These are phyloP conservation scores for Phytopythium helicoides DNA, from an alignment of 352 stramenopile genomes.

Conservation along the genomic window DNA sequence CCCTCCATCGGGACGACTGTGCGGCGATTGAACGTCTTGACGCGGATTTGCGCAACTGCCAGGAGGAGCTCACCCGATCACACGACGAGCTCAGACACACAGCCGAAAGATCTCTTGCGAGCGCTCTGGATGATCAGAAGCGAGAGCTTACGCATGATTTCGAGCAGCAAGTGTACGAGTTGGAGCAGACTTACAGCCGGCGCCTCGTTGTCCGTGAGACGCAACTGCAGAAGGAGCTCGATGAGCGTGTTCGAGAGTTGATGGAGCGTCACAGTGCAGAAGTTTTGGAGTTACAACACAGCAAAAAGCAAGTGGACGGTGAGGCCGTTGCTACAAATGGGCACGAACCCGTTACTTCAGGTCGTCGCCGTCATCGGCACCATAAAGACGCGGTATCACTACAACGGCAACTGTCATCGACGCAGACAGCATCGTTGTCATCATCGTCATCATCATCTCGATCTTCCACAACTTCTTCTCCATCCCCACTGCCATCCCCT, in stretches of 20 bases:
- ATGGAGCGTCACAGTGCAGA: constrained; percentile 42
- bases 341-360: neutral
- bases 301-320: neutral
- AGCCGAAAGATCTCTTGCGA: constrained; percentile 9
- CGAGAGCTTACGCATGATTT: constrained; percentile 12
- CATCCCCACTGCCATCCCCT: constrained; percentile 1
- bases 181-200: constrained; percentile 31
- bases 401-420: constrained; percentile 2
- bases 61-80: constrained; percentile 11
- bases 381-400: neutral
- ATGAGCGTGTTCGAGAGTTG: constrained; percentile 27
- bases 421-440: constrained; percentile 15
- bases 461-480: constrained; percentile 6
- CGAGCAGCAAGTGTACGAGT: constrained; percentile 18
- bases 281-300: constrained; percentile 20
- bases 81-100: constrained; percentile 12
- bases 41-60: constrained; percentile 14
- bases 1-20: constrained; percentile 16
- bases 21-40: constrained; percentile 13
- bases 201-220: constrained; percentile 31
- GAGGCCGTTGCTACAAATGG: neutral
- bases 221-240: constrained; percentile 35
- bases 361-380: neutral
- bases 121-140: constrained; percentile 26
- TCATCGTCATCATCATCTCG: constrained; percentile 20